Evolutionary conservation across 306 rosid species (phyloP), one percentile per base, ranked within the genome.

Genomic region (Castanea sativa): DNA sequence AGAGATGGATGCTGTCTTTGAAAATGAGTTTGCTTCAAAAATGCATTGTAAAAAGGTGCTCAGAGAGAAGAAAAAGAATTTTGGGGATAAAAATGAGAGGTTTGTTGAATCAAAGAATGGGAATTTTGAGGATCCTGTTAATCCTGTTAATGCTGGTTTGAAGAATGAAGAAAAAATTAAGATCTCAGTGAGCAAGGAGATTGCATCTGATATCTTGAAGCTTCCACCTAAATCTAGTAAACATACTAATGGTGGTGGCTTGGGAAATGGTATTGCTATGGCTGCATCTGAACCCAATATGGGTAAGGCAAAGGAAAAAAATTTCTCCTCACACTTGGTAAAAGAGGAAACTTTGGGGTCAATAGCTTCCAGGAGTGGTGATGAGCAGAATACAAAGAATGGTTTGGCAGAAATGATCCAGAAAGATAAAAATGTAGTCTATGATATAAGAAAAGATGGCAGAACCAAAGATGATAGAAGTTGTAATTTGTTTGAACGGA

Each of bases 161-260:
- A 87, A 80, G 60, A 90, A 88, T 80, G 91, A 85, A 75, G 85
- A 71, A 58, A 82, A 85, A 63, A 65, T 83, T 14, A 91, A 90
- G 77, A 87, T 79, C 12, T 70, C 78, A 80, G 76, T 83, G 78
- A 77, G 86, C 70, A 97, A 93, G 67, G 92, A 90, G 81, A 83
- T 91, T 80, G 92, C 93, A 87, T 86, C 92, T 55, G 85, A 91
- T 72, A 80, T 92, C 57, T 80, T 89, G 88, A 91, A 87, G 88
- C 93, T 87, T 71, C 99, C 99, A 35, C 88, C 88, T 87, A 77
- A 91, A 76, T 90, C 90, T 20, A 83, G 87, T 81, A 25, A 79
- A 82, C 84, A 70, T 88, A 56, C 21, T 78, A 61, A 63, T 33
- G 38, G 68, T 79, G 78, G 79, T 63, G 91, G 80, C 76, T 52